A percentile compares a stretch with the other conserved stretches of the same genome.
These are phyloP conservation scores for Penicillium aurantiogriseum DNA, from an alignment of 2,329 filamentous ascomycete species.

Conservation along the genomic window DNA sequence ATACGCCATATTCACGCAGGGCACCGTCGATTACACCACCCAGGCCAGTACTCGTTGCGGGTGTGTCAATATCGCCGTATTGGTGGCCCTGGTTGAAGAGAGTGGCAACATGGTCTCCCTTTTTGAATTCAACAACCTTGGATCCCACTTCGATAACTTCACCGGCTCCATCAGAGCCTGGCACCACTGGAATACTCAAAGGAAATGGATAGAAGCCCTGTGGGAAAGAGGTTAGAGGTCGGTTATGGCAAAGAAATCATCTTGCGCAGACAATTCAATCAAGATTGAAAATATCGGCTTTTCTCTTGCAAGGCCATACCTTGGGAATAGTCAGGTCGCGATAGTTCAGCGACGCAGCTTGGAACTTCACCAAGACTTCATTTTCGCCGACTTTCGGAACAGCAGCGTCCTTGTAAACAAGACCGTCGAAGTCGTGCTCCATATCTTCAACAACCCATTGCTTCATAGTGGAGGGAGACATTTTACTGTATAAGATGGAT, in stretches of 20 bases:
- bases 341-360: slow-evolving; percentile 52
- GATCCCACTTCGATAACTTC: slow-evolving; percentile 53
- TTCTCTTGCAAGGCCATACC: slow-evolving; percentile 28
- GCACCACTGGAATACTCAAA: slow-evolving; percentile 31
- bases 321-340: slow-evolving; percentile 49
- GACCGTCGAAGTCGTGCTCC: slow-evolving; percentile 57
- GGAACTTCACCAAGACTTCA: slow-evolving; percentile 68
- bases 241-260: not conserved
- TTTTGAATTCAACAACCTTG: slow-evolving; percentile 56
- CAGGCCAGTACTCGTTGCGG: slow-evolving; percentile 55
- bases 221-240: not conserved
- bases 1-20: slow-evolving; percentile 65
- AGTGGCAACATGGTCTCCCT: slow-evolving; percentile 58
- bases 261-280: no score
- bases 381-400: slow-evolving; percentile 65
- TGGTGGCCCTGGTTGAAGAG: slow-evolving; percentile 60
- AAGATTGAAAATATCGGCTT: not conserved
- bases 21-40: slow-evolving; percentile 68
- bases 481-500: slow-evolving; percentile 22
- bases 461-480: slow-evolving; percentile 48
- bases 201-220: slow-evolving; percentile 38
- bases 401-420: slow-evolving; percentile 54
- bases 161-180: slow-evolving; percentile 44
- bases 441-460: slow-evolving; percentile 55
- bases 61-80: slow-evolving; percentile 45